A percentile compares a stretch with the other conserved stretches of the same genome.
These are phyloP conservation scores for Yamadazyma buinensis DNA, from an alignment of 1,139 yeast species.

Conservation along the genomic window DNA sequence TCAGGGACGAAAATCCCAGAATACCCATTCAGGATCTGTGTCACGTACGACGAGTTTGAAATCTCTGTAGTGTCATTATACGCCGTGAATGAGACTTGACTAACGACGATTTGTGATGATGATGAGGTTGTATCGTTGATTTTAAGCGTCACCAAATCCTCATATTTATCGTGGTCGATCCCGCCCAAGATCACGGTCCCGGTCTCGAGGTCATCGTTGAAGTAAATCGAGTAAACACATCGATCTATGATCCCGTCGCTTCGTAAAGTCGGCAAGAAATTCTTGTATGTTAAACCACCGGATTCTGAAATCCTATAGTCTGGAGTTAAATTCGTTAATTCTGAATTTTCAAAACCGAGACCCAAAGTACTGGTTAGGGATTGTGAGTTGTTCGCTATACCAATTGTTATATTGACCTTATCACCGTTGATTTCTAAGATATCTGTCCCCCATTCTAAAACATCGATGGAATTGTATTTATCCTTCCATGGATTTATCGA, in stretches of 20 bases:
- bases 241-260: not conserved
- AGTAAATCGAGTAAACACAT: slow-evolving; percentile 1
- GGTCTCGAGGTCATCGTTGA: not conserved
- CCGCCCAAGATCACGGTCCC: slow-evolving; percentile 4
- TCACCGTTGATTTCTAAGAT: not conserved
- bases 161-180: slow-evolving; percentile 1
- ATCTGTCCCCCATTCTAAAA: slow-evolving; percentile 2
- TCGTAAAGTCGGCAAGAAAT: slow-evolving; percentile 1
- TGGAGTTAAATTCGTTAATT: slow-evolving; percentile 2
- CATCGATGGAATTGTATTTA: not conserved
- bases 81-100: not conserved
- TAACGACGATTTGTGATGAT: not conserved
- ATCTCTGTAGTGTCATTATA: not conserved
- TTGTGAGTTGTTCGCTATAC: not conserved
- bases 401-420: slow-evolving; percentile 1
- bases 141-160: slow-evolving; percentile 1
- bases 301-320: not conserved
- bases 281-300: not conserved
- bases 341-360: slow-evolving; percentile 2
- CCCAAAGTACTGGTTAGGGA: not conserved
- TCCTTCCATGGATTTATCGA: slow-evolving; percentile 1
- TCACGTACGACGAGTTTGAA: not conserved
- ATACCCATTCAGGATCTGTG: slow-evolving; percentile 3
- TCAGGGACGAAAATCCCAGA: slow-evolving; percentile 2
- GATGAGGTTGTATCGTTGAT: not conserved